A percentile compares a stretch with the other conserved stretches of the same genome.
Conservation (phyloP, 75 land plant species). For the Larix kaempferi region DNA sequence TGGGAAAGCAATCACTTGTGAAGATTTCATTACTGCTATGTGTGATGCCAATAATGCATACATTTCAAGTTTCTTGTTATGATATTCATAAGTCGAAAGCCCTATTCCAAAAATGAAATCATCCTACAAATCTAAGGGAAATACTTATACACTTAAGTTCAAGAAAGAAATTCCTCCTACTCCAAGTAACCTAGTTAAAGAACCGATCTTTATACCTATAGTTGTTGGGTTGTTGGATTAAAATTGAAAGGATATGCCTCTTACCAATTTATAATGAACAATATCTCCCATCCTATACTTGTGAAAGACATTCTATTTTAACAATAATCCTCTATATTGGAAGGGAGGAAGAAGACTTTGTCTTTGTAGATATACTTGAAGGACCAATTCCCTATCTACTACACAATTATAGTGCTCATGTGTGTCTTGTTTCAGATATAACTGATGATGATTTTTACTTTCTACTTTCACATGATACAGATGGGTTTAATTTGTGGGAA, state of each 20-base stretch:
- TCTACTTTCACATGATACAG: constrained; percentile 90
- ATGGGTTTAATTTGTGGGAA: constrained; percentile 92
- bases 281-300: constrained; percentile 25
- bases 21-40: constrained; percentile 97
- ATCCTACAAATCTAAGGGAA: constrained; percentile 71
- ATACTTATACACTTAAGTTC: constrained; percentile 50
- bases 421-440: constrained; percentile 80
- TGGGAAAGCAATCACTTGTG: constrained; percentile 97
- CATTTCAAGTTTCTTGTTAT: constrained; percentile 74
- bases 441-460: constrained; percentile 77
- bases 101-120: constrained; percentile 71
- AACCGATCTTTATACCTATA: constrained; percentile 92
- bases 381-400: constrained; percentile 79
- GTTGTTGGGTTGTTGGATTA: constrained; percentile 76
- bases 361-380: constrained; percentile 64
- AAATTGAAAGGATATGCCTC: constrained; percentile 67
- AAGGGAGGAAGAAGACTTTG: constrained; percentile 94
- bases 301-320: constrained; percentile 32
- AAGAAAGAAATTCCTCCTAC: constrained; percentile 94
- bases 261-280: constrained; percentile 71
- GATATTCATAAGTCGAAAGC: constrained; percentile 97
- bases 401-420: constrained; percentile 83
- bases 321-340: constrained; percentile 73
- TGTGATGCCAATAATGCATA: constrained; percentile 86
- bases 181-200: constrained; percentile 85